These are phyloP conservation scores for Trichoderma breve DNA, from an alignment of 2,329 filamentous ascomycete genomes.

Conservation along the genomic window DNA sequence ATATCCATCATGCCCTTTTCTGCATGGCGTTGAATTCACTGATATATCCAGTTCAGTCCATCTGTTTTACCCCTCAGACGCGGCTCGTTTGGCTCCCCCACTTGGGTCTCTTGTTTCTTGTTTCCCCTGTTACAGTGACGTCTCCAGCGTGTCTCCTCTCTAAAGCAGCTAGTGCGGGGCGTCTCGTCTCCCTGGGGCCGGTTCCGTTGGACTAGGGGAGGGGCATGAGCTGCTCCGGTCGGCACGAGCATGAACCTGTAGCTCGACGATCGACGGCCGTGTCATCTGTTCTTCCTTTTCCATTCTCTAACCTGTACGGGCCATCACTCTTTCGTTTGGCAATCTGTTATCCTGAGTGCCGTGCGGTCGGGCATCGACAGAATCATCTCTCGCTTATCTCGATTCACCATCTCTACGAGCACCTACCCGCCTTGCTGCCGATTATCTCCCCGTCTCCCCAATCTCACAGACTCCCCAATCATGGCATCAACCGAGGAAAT, in stretches of 20 bases:
- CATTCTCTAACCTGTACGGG: background rate
- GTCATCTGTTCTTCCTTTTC: background rate
- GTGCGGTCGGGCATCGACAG: background rate
- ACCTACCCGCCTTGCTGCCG: background rate
- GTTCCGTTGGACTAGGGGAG: background rate
- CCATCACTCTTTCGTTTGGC: background rate
- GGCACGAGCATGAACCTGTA: background rate
- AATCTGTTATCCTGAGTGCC: background rate
- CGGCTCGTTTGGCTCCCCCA: background rate
- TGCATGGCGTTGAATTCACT: background rate
- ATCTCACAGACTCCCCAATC: background rate
- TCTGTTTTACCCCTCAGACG: background rate
- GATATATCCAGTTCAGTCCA: background rate
- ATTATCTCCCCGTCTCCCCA: background rate
- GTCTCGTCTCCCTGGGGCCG: background rate
- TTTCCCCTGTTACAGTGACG: slow-evolving; percentile 15
- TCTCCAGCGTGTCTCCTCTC: slow-evolving; percentile 4
- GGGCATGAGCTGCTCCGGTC: background rate
- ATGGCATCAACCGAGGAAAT: slow-evolving; percentile 40
- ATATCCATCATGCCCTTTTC: background rate
- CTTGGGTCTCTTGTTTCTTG: background rate
- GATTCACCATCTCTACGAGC: background rate
- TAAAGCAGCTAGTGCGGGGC: slow-evolving; percentile 15
- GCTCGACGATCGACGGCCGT: background rate
- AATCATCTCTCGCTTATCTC: background rate